A percentile compares a stretch with the other conserved stretches of the same genome.
Evolutionary conservation across 176 grass and related monocot species (phyloP).

Genomic region (Ampelocalamus luodianensis): DNA sequence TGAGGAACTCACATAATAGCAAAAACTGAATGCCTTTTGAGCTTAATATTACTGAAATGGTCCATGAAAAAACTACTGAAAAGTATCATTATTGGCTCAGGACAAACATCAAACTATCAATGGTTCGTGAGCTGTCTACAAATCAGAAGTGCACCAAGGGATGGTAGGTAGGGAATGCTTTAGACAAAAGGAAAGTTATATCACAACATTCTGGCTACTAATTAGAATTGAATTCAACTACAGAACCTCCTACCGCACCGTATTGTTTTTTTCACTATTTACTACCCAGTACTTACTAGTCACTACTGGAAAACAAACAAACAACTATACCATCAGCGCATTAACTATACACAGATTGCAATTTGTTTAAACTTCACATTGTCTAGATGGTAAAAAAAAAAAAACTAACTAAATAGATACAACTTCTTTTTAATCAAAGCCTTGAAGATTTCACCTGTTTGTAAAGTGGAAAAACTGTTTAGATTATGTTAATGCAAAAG

Average conservation of each 20-base stretch:
- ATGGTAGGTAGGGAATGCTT: neutral
- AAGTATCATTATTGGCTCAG: conserved; percentile 1
- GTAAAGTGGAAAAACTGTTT: neutral
- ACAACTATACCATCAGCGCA: neutral
- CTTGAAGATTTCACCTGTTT: neutral
- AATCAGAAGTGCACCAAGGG: neutral
- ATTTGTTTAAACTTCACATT: neutral
- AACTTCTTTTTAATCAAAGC: neutral
- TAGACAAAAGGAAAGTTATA: neutral
- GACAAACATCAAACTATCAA: neutral
- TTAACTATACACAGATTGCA: neutral
- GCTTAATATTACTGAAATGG: neutral
- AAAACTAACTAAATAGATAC: neutral
- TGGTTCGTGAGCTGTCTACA: neutral
- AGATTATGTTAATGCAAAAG: conserved; percentile 1
- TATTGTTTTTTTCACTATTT: neutral
- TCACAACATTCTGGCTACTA: neutral
- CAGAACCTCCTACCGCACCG: conserved; percentile 3
- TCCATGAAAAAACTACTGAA: neutral
- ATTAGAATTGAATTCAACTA: neutral
- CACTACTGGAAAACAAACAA: neutral
- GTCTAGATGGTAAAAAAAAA: neutral
- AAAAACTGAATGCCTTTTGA: neutral
- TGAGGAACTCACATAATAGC: neutral
- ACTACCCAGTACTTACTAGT: neutral